Base-by-base conservation (phyloP, 2,329 filamentous ascomycete genomes). In the Penicillium paneum region DNA sequence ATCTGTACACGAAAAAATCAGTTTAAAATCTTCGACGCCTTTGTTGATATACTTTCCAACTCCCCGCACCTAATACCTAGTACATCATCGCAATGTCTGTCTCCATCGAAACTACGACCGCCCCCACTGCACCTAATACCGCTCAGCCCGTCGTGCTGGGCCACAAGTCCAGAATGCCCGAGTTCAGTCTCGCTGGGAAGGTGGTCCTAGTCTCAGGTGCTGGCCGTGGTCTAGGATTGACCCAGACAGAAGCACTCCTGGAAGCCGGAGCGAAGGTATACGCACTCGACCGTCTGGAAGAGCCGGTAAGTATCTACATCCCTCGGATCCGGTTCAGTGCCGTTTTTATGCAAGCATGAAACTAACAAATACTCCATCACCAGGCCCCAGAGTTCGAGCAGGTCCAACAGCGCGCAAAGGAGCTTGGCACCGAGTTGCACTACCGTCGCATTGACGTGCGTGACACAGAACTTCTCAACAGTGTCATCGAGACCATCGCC, bases 401-500 rank as follows among this genome's bases (percentile, higher is more conserved):
- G 36, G 80, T 92, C 51, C 85, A 87, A 48, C 77, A 81, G 59
- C 81, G 83, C 48, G 88, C 88, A 36, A 75, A 76, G 32, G 83
- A 88, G 66, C 79, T 91, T n/a, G 83, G 80, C 61, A 87, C 85
- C 1, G 82, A 81, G 44, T 74, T 94, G 40, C 80, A 85, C 49
- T 96, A 95, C 77, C 85, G 87, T 67, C 84, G 87, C 61, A 83
- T 92, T 56, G 91, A 96, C 68, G 90, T 96, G 17, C 84, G 89
- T 29, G 85, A 94, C 67, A 85, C 87, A 21, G 76, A 79, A 5
- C 73, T 79, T 36, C 79, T 96, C 42, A 87, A 92, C 69, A 78
- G 76, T 39, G 81, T 89, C 49, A 79, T 95, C 44, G 78, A 81
- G 60, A 78, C 76, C 11, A 94, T 96, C 60, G 89, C 85, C 15